Percentiles rank a stretch among this genome's conserved stretches.
These are phyloP conservation scores for Ophiocordyceps camponoti-rufipedis DNA, from an alignment of 2,329 filamentous ascomycete species.

Conservation along the genomic window DNA sequence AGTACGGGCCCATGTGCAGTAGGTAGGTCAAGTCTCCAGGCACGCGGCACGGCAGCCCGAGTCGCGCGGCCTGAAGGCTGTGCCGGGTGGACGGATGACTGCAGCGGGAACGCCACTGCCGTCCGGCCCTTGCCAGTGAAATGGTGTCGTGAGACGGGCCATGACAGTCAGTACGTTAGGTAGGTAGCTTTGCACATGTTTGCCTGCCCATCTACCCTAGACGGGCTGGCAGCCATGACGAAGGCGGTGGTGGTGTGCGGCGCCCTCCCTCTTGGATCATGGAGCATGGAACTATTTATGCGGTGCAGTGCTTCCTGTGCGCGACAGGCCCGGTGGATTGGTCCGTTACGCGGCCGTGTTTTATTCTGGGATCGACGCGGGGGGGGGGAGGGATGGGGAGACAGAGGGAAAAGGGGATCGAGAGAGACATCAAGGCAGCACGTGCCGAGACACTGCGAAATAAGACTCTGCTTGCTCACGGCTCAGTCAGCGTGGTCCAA, in stretches of 20 bases:
- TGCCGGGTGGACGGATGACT: slow-evolving; percentile 1
- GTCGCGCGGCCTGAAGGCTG: slow-evolving; percentile 1
- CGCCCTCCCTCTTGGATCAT: background rate
- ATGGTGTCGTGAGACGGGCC: background rate
- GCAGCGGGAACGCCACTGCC: slow-evolving; percentile 1
- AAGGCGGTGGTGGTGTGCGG: background rate
- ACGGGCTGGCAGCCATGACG: background rate
- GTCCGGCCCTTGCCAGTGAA: background rate
- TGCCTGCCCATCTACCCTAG: background rate
- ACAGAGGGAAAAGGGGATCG: background rate
- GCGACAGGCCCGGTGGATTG: background rate
- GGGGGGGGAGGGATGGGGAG: background rate
- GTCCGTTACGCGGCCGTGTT: background rate
- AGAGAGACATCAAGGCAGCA: background rate
- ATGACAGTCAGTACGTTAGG: too few relatives aligned
- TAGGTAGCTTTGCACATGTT: too few relatives aligned
- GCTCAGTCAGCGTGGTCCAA: background rate
- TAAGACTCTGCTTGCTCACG: background rate
- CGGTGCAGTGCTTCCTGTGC: background rate
- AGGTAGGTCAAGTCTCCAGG: background rate
- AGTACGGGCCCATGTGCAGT: background rate
- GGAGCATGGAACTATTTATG: background rate
- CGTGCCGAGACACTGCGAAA: background rate
- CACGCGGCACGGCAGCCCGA: slow-evolving; percentile 1
- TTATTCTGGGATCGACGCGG: background rate